phyloP scores from a whole-genome alignment of 2,329 filamentous ascomycete species.

The Talaromyces piceae region DNA sequence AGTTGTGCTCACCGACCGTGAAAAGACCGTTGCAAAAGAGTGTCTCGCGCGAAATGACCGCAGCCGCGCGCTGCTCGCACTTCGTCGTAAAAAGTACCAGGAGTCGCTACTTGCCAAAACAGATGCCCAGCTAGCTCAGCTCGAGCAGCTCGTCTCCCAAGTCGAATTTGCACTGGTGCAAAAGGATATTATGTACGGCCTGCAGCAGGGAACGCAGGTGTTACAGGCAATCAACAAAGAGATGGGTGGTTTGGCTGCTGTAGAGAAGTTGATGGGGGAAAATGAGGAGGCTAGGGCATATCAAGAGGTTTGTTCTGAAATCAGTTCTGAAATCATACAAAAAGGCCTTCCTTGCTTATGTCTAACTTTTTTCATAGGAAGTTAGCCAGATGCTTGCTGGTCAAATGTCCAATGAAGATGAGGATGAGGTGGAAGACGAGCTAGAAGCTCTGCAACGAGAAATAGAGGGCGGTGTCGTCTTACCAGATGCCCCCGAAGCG shows the following conservation, averaged over 20 bases:
- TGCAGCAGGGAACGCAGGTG: slow-evolving; percentile 86
- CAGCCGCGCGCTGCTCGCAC: slow-evolving; percentile 71
- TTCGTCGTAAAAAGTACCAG: slow-evolving; percentile 95
- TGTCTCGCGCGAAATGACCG: slow-evolving; percentile 77
- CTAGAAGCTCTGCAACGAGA: slow-evolving; percentile 71
- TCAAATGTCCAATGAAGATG: slow-evolving; percentile 85
- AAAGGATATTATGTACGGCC: slow-evolving; percentile 87
- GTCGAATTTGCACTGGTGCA: slow-evolving; percentile 96
- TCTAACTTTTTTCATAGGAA: slow-evolving; percentile 51
- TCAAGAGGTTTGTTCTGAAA: slow-evolving; percentile 60
- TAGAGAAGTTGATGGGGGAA: slow-evolving; percentile 93
- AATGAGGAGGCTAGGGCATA: slow-evolving; percentile 85
- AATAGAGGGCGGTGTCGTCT: slow-evolving; percentile 28
- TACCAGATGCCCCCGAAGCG: slow-evolving; percentile 35
- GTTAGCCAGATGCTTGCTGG: slow-evolving; percentile 85
- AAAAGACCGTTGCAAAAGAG: slow-evolving; percentile 77
- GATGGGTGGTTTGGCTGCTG: slow-evolving; percentile 89
- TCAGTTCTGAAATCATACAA: neutral
- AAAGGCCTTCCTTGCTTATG: too few species aligned
- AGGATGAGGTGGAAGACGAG: slow-evolving; percentile 97
- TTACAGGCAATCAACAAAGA: slow-evolving; percentile 86
- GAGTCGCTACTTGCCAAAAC: slow-evolving; percentile 82
- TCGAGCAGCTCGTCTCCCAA: slow-evolving; percentile 78
- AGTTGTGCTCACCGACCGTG: slow-evolving; percentile 72
- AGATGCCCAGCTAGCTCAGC: slow-evolving; percentile 84